A percentile compares a stretch with the other conserved stretches of the same genome.
Conservation (phyloP, 2,329 filamentous ascomycete species). For the Chaetomium globosum region DNA sequence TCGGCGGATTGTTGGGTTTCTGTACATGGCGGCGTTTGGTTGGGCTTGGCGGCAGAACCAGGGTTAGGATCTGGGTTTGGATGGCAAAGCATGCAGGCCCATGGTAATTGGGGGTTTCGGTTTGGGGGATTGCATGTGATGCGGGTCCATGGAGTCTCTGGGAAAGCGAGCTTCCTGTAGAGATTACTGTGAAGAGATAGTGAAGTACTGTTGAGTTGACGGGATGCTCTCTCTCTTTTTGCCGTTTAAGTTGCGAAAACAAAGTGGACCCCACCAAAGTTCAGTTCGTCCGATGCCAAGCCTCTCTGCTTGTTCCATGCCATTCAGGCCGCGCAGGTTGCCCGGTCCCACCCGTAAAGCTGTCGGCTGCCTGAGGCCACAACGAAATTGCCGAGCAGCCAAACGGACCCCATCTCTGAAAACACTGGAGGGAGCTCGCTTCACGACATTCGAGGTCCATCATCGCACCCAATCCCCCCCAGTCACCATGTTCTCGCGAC, state of each 20-base stretch:
- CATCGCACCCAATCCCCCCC: constrained; percentile 37
- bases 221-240: neutral
- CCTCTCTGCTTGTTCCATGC: neutral
- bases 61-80: constrained; percentile 24
- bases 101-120: constrained; percentile 24
- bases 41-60: constrained; percentile 18
- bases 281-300: constrained; percentile 4
- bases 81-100: constrained; percentile 30
- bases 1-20: constrained; percentile 24
- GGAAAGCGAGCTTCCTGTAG: constrained; percentile 23
- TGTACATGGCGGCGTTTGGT: constrained; percentile 36
- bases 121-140: constrained; percentile 24
- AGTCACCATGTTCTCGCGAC: constrained; percentile 62
- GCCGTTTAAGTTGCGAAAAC: neutral
- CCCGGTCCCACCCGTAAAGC: constrained; percentile 31
- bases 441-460: constrained; percentile 39
- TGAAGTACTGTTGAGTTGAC: constrained; percentile 5
- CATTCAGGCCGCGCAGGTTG: neutral
- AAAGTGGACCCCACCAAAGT: neutral
- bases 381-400: constrained; percentile 36
- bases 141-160: constrained; percentile 18
- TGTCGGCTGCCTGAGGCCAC: constrained; percentile 36
- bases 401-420: constrained; percentile 35
- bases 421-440: constrained; percentile 34
- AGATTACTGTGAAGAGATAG: constrained; percentile 24